Percentiles rank a stretch among this genome's conserved stretches.
Evolutionary conservation across 2,329 filamentous ascomycete species (phyloP).

Genomic region (Scytalidium lignicola): DNA sequence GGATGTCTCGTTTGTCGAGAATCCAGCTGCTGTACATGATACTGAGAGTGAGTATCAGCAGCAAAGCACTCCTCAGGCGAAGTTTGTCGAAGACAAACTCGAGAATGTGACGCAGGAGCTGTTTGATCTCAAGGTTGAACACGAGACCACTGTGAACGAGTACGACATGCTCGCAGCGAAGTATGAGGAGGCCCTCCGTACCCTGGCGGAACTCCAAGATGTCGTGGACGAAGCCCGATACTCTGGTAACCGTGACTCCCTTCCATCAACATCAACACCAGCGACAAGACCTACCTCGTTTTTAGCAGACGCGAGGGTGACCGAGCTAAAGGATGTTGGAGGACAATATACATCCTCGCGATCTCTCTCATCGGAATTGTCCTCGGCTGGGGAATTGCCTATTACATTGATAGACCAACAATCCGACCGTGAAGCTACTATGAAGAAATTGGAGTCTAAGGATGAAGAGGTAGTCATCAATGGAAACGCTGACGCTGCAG

Average conservation of each 20-base stretch:
- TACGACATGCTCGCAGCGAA: constrained; percentile 79
- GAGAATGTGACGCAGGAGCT: constrained; percentile 89
- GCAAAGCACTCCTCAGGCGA: constrained; percentile 72
- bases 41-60: constrained; percentile 29
- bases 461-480: constrained; percentile 6
- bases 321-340: constrained; percentile 62
- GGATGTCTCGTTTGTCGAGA: no score
- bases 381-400: constrained; percentile 75
- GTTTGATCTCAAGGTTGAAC: constrained; percentile 82
- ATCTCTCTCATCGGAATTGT: constrained; percentile 91
- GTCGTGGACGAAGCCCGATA: constrained; percentile 74
- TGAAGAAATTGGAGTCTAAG: constrained; percentile 26
- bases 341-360: constrained; percentile 72
- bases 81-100: constrained; percentile 86
- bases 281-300: constrained; percentile 69
- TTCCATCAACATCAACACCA: constrained; percentile 47
- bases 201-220: constrained; percentile 81
- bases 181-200: constrained; percentile 83
- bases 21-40: no score
- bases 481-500: constrained; percentile 26
- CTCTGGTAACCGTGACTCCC: constrained; percentile 46
- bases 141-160: constrained; percentile 77
- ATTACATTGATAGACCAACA: constrained; percentile 50
- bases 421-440: constrained; percentile 53
- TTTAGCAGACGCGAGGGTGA: constrained; percentile 72